Conservation (phyloP, 2,329 filamentous ascomycete genomes). For the Aspergillus glaucus region DNA sequence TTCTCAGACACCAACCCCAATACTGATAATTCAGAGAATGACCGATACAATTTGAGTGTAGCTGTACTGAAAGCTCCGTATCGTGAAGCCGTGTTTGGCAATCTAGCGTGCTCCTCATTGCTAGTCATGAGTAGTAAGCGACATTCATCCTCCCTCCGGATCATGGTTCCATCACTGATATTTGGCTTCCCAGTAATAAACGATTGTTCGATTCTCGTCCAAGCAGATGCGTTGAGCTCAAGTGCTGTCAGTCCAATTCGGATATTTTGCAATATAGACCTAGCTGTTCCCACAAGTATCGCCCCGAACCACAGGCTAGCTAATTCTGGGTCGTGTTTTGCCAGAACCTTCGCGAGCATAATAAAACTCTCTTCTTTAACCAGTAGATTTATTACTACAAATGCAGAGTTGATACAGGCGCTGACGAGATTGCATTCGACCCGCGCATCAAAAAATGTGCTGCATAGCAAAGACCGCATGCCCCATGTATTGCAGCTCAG, state of each 20-base stretch:
- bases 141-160: constrained; percentile 16
- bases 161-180: constrained; percentile 1
- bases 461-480: constrained; percentile 16
- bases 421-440: constrained; percentile 20
- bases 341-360: constrained; percentile 8
- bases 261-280: constrained; percentile 9
- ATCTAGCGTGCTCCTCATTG: constrained; percentile 8
- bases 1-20: constrained; percentile 15
- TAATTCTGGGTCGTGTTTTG: constrained; percentile 10
- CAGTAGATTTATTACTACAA: constrained; percentile 12
- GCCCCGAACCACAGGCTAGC: constrained; percentile 18
- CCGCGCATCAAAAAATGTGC: constrained; percentile 18
- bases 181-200: constrained; percentile 12
- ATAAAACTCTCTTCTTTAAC: not conserved
- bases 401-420: constrained; percentile 16
- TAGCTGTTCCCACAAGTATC: constrained; percentile 8
- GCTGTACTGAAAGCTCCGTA: constrained; percentile 11
- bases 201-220: constrained; percentile 9
- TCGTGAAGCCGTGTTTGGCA: constrained; percentile 12
- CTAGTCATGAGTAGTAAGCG: constrained; percentile 15
- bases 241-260: constrained; percentile 7
- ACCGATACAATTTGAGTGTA: constrained; percentile 13
- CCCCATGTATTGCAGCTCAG: constrained; percentile 18
- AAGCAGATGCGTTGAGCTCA: constrained; percentile 14
- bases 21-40: constrained; percentile 16